Evolutionary conservation across 2,329 filamentous ascomycete species (phyloP).

Genomic region (Xylariaceae sp.): DNA sequence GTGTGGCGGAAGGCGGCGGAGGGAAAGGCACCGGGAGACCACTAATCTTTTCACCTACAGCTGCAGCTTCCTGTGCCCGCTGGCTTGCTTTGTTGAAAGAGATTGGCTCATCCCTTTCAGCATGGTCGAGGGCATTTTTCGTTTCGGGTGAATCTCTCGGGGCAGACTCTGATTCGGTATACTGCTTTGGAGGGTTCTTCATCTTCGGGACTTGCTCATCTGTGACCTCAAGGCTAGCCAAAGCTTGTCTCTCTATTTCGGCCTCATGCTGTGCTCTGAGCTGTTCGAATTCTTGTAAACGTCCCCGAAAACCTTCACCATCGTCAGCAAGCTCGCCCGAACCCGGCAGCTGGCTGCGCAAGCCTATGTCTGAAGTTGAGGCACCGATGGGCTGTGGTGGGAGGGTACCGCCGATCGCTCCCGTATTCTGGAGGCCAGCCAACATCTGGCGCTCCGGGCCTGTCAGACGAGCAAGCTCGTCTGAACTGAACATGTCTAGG

Average conservation of each 20-base stretch:
- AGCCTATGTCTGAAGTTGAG: conserved; percentile 40
- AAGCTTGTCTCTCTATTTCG: conserved; percentile 42
- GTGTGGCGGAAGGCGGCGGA: conserved; percentile 74
- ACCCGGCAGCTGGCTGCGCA: conserved; percentile 52
- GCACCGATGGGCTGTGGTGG: conserved; percentile 44
- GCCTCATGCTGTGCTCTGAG: conserved; percentile 73
- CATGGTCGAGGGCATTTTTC: conserved; percentile 18
- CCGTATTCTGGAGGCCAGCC: conserved; percentile 43
- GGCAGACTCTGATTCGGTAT: conserved; percentile 9
- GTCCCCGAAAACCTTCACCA: conserved; percentile 64
- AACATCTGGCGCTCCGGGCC: conserved; percentile 57
- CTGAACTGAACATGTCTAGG: conserved; percentile 64
- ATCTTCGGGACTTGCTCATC: conserved; percentile 20
- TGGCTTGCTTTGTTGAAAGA: conserved; percentile 63
- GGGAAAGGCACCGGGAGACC: conserved; percentile 78
- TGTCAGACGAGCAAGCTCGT: conserved; percentile 71
- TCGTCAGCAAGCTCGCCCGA: conserved; percentile 57
- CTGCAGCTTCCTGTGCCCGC: conserved; percentile 50
- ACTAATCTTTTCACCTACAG: conserved; percentile 60
- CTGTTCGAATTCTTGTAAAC: conserved; percentile 82
- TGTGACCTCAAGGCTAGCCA: conserved; percentile 22
- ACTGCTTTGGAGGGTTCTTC: conserved; percentile 11
- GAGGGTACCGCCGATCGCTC: conserved; percentile 37
- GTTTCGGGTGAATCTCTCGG: conserved; percentile 17
- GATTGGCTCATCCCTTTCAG: conserved; percentile 26